These are phyloP conservation scores for Diaporthe velutina DNA, from an alignment of 2,329 filamentous ascomycete species.

Conservation along the genomic window DNA sequence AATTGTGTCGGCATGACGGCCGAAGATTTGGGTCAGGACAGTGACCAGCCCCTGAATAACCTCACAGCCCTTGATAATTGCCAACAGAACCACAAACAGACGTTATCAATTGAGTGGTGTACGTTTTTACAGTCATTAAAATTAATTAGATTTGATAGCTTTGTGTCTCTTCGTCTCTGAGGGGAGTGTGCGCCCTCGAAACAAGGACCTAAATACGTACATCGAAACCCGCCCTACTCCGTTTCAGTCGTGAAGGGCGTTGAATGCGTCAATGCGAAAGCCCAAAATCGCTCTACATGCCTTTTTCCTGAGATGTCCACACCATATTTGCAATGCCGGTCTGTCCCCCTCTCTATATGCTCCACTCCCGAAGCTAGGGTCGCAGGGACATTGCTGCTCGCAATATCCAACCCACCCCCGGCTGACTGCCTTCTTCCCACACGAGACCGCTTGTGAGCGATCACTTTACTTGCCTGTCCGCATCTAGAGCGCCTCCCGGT, in stretches of 20 bases:
- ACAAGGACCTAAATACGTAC: conserved; percentile 17
- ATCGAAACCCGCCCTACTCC: background rate
- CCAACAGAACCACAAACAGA: fast-evolving
- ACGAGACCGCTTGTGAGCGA: background rate
- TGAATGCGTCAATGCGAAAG: background rate
- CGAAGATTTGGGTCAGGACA: no score
- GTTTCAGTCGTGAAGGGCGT: conserved; percentile 8
- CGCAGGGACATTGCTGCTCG: background rate
- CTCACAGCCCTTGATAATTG: no score
- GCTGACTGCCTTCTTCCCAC: background rate
- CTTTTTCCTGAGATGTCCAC: background rate
- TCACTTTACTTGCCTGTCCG: no score
- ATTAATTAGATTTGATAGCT: conserved; percentile 22
- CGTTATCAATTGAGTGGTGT: background rate
- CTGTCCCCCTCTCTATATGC: background rate
- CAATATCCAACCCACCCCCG: no score
- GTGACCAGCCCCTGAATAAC: fast-evolving
- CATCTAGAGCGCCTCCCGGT: conserved; percentile 67
- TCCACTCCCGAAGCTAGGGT: background rate
- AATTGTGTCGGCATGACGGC: background rate
- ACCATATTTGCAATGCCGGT: background rate
- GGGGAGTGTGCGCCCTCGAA: background rate
- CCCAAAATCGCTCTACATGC: background rate
- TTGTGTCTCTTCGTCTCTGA: background rate
- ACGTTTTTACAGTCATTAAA: background rate